Percentiles rank a stretch among this genome's conserved stretches.
These are phyloP conservation scores for Erysimum cheiri DNA, from an alignment of 441 rosid genomes.

Conservation along the genomic window DNA sequence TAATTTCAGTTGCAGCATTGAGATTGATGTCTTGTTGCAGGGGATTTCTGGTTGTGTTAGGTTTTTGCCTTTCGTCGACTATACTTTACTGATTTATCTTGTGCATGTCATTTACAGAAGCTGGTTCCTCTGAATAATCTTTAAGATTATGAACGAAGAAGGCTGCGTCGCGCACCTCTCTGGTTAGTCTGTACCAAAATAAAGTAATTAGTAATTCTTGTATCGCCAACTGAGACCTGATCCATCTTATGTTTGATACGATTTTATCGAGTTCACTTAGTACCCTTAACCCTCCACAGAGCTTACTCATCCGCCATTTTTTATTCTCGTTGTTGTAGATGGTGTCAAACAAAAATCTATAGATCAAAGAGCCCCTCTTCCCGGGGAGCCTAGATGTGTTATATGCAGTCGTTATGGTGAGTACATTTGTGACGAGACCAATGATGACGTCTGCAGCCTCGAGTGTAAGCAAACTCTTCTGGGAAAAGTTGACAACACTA, in stretches of 20 bases:
- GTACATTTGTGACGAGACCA: constrained; percentile 83
- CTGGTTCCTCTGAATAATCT: constrained; percentile 18
- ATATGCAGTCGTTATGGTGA: constrained; percentile 86
- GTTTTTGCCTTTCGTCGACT: constrained; percentile 3
- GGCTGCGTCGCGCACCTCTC: constrained; percentile 27
- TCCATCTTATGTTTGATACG: constrained; percentile 15
- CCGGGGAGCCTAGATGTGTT: constrained; percentile 76
- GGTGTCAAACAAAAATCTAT: constrained; percentile 61
- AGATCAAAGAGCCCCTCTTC: constrained; percentile 79
- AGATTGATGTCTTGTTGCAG: neutral
- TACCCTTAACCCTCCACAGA: neutral
- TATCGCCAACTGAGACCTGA: constrained; percentile 2
- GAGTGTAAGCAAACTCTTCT: constrained; percentile 72
- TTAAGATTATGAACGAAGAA: constrained; percentile 22
- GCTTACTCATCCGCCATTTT: neutral
- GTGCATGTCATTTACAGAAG: neutral
- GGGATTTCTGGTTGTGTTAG: constrained; percentile 1
- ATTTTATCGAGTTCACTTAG: neutral
- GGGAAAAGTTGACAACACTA: constrained; percentile 39
- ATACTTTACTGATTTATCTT: constrained; percentile 13
- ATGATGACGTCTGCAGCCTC: constrained; percentile 87
- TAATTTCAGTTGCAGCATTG: neutral
- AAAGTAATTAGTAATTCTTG: neutral
- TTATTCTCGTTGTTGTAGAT: constrained; percentile 29
- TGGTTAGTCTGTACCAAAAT: constrained; percentile 26